Evolutionary conservation across 495 filamentous ascomycete genomes (phyloP), one percentile per base, ranked within the genome.

Genomic region (Parachaetomium inaequale): DNA sequence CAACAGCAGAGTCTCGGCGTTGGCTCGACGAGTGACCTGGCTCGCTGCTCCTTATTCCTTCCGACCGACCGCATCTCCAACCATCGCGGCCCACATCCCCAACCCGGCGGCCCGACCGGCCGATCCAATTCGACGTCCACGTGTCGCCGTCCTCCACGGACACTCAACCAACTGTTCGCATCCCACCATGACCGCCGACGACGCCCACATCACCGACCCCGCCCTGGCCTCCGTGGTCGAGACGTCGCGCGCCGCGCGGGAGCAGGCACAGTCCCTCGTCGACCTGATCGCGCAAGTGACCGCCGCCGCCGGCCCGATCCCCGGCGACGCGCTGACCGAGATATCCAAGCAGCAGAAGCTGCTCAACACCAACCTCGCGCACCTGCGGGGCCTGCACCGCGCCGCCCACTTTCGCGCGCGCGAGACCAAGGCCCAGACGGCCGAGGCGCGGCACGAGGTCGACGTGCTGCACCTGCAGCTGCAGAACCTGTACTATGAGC

Each of bases 401-500:
- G 80, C 88, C 62, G 90, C 92, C 12, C 84, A 91, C 65, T 82
- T 96, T 58, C 81, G 84, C 19, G 89, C 93, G 38, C 86, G 94
- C 59, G 85, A 92, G 58, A 96, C 93, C 36, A 98, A 98, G 71
- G 83, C 87, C 55, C 78, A 83, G 66, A 97, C 95, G 10, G 88
- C 89, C 31, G 91, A 96, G 71, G 89, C 87, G 32, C 86, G 93
- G 26, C 88, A 91, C 71, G 92, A 96, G 74, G 90, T 97, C 56
- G 94, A 98, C 70, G 84, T 86, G 55, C 80, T 98, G 61, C 93
- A 97, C 76, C 83, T 98, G 21, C 88, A 95, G 70, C 80, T 98
- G 29, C 93, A 98, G 73, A 98, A 98, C 72, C 80, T 98, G 26
- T 93, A 95, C 74, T 98, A 98, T 73, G 94, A 98, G 74, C 92